Evolutionary conservation across 345 rosid species (phyloP).

Genomic region (Eucalyptus pumila): DNA sequence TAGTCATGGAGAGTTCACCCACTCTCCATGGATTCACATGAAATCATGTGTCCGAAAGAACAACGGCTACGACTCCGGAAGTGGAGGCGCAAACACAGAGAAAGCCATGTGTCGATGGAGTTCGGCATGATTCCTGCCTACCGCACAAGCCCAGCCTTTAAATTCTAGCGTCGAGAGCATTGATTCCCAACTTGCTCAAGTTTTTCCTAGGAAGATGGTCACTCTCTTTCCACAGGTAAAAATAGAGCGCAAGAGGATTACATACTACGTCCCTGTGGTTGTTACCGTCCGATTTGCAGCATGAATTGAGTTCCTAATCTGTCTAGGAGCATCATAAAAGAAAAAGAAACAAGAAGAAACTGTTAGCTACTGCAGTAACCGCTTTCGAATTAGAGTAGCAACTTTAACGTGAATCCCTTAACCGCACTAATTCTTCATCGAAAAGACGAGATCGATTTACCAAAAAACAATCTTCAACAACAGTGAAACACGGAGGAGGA

Average conservation of each 20-base stretch:
- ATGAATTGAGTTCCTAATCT: not conserved
- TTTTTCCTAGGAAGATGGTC: not conserved
- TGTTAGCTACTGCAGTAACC: not conserved
- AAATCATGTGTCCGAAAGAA: not conserved
- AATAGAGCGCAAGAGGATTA: not conserved
- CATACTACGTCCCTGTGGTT: not conserved
- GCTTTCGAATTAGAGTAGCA: not conserved
- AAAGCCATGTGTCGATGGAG: not conserved
- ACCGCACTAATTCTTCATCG: not conserved
- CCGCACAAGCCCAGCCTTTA: not conserved
- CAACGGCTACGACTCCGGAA: not conserved
- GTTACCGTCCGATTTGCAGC: not conserved
- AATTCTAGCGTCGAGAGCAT: not conserved
- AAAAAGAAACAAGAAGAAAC: not conserved
- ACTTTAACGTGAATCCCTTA: not conserved
- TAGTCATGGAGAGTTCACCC: not conserved
- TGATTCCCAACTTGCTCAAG: not conserved
- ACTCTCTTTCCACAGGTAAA: not conserved
- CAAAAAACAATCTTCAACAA: not conserved
- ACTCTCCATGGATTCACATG: not conserved
- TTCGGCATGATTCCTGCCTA: not conserved
- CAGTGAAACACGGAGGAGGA: not conserved
- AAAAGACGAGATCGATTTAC: not conserved
- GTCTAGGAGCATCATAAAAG: not conserved
- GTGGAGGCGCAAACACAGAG: not conserved